phyloP scores from a whole-genome alignment of 2,329 filamentous ascomycete genomes.

The Dryadomyces sulphureus region DNA sequence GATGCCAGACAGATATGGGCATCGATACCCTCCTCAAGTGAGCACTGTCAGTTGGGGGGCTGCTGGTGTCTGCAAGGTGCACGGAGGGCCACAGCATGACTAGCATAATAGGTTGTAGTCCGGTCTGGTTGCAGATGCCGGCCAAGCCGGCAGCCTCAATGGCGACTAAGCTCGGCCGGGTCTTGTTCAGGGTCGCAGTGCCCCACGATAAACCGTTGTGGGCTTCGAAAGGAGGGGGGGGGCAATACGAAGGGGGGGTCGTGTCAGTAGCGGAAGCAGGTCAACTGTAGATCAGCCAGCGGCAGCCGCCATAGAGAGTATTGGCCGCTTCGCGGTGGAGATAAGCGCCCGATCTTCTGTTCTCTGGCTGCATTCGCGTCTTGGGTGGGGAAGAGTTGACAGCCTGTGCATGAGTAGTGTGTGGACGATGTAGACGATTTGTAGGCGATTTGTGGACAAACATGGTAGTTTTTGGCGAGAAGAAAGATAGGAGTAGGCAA shows the following conservation, averaged over 20 bases:
- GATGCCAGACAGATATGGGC: neutral
- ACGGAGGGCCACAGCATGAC: no score
- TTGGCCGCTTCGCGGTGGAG: neutral
- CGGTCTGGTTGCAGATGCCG: neutral
- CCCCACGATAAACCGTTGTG: neutral
- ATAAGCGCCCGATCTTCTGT: constrained; percentile 2
- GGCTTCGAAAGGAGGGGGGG: neutral
- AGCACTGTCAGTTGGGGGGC: no score
- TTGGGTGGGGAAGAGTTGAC: no score
- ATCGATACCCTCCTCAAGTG: neutral
- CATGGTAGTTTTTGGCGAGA: no score
- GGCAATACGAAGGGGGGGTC: neutral
- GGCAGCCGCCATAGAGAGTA: constrained; percentile 1
- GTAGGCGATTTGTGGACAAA: no score
- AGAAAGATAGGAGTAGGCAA: no score
- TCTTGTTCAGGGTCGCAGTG: neutral
- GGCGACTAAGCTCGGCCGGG: neutral
- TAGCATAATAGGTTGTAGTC: no score
- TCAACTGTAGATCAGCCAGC: neutral
- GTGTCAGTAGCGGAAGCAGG: neutral
- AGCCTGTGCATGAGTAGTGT: no score
- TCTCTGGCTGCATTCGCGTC: no score
- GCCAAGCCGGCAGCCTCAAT: neutral
- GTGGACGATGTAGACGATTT: no score
- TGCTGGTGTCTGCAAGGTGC: no score